A percentile compares a stretch with the other conserved stretches of the same genome.
These are phyloP conservation scores for Amylocystis lapponica DNA, from an alignment of 768 basidiomycete genomes.

Conservation along the genomic window DNA sequence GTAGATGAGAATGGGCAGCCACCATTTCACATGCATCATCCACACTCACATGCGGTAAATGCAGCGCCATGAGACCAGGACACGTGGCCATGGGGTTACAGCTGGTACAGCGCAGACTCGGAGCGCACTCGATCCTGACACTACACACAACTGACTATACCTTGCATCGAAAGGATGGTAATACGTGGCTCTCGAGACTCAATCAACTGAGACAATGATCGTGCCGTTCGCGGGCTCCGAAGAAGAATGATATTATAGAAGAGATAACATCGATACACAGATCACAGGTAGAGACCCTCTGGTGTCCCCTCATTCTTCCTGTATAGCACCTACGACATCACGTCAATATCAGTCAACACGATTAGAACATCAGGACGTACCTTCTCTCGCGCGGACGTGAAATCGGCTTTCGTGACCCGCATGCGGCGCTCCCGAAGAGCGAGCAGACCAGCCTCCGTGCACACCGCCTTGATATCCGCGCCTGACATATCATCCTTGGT, in stretches of 20 bases:
- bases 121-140: too few relatives aligned
- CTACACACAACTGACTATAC: too few relatives aligned
- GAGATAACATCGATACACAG: conserved; percentile 8
- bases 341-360: conserved; percentile 6
- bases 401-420: conserved; percentile 89
- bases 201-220: too few relatives aligned
- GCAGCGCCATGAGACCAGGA: too few relatives aligned
- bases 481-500: conserved; percentile 95
- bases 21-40: background rate
- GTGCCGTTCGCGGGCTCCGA: too few relatives aligned
- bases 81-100: too few relatives aligned
- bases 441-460: conserved; percentile 95
- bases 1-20: too few relatives aligned
- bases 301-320: conserved; percentile 97
- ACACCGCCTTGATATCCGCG: conserved; percentile 98
- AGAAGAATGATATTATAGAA: too few relatives aligned
- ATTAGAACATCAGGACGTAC: conserved; percentile 34
- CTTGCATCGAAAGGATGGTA: too few relatives aligned
- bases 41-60: background rate
- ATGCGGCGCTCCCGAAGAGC: conserved; percentile 93
- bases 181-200: too few relatives aligned
- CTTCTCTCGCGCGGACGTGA: conserved; percentile 90
- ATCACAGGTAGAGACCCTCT: conserved; percentile 76
- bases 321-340: conserved; percentile 62
- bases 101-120: too few relatives aligned